These are phyloP conservation scores for Pichia sp. DNA, from an alignment of 1,139 yeast genomes.

Conservation along the genomic window DNA sequence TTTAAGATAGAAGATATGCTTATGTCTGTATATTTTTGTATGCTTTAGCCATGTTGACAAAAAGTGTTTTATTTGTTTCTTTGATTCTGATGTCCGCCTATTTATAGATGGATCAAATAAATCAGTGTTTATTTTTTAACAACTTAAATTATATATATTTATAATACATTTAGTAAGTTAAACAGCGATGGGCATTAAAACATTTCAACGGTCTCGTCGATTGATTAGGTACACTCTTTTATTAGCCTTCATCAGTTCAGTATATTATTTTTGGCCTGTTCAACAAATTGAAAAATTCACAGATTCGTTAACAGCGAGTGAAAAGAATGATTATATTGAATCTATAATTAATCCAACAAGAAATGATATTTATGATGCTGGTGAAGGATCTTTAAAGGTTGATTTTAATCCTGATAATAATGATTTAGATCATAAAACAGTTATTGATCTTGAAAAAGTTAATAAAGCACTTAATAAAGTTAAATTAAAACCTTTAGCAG, in stretches of 20 bases:
- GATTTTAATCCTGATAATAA: constrained; percentile 26
- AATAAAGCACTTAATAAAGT: constrained; percentile 25
- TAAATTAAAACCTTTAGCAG: constrained; percentile 22
- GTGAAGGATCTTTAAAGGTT: constrained; percentile 24
- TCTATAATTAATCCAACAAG: constrained; percentile 15
- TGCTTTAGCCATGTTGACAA: no score
- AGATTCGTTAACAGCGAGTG: constrained; percentile 12
- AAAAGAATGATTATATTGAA: constrained; percentile 16
- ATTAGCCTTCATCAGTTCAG: constrained; percentile 8
- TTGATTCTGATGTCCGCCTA: no score
- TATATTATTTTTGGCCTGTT: constrained; percentile 23
- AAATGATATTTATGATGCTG: constrained; percentile 17
- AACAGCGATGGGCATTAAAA: background rate
- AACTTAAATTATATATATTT: no score
- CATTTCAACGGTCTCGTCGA: constrained; percentile 3
- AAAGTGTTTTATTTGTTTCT: no score
- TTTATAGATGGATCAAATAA: no score
- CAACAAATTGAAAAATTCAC: constrained; percentile 22
- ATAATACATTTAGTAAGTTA: no score
- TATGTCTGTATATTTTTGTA: no score
- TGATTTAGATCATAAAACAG: constrained; percentile 24
- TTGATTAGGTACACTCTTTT: constrained; percentile 17
- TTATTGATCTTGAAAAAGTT: constrained; percentile 23
- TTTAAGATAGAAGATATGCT: no score
- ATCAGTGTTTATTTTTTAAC: no score